Base-by-base conservation (phyloP, 495 filamentous ascomycete species). In the Aspergillus wentii region DNA sequence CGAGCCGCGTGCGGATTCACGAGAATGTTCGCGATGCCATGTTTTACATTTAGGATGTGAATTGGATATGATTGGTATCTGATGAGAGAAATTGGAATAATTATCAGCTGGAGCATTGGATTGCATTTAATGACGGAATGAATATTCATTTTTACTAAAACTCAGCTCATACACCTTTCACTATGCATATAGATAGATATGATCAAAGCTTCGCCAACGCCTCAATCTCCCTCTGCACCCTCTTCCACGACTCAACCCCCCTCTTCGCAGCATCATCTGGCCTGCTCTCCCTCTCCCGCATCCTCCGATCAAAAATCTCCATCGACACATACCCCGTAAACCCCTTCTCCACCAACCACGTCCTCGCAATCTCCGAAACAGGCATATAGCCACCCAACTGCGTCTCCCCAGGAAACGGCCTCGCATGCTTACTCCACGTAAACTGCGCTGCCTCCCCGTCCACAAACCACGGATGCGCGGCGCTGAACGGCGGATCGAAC, bases 381-480 rank as follows among this genome's bases (percentile, higher is more conserved):
- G 85, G 85, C 22, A 88, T 57, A 48, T 88, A 88, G 0, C 72
- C 84, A 1, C 83, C 83, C 1, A 66, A 46, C 6, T 76, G 63
- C 23, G 68, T 57, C 51, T 88, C 83, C 20, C 77, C 73, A 38
- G 83, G 80, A 46, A 87, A 88, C 7, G 86, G 57, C 15, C 83
- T 57, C 41, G 79, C 81, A 58, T 88, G 86, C 18, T 81, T 68
- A 9, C 78, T 82, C 85, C 85, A 89, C 44, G 76, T 85, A 78
- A 89, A 86, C 17, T 80, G 59, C 8, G 76, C 60, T 27, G 78
- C 76, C 59, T 86, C 82, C 6, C 66, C 72, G 0, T 71, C 56
- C 16, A 76, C 40, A 55, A 82, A 79, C 61, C 78, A 86, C 7
- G 70, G 61, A 54, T 90, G 85, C 4, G 60, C 68, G 6, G 59